phyloP scores from a whole-genome alignment of 192 early-diverging fungal species.

The Podila epicladia region DNA sequence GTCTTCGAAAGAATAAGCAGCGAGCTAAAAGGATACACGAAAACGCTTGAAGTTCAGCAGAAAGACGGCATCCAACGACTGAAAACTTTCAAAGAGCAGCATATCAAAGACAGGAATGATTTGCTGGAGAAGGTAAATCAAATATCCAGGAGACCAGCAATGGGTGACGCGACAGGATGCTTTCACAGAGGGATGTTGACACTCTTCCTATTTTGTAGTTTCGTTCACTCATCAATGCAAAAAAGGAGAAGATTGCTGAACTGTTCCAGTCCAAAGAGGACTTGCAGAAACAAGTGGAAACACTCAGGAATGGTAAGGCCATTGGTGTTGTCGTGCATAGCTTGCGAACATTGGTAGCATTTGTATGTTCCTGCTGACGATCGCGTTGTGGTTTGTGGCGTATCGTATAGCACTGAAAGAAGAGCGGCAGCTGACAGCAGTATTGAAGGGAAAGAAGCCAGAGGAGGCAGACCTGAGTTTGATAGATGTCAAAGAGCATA shows the following conservation, averaged over 20 bases:
- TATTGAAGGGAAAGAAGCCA: conserved; percentile 10
- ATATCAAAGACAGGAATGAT: conserved; percentile 10
- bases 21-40: conserved; percentile 10
- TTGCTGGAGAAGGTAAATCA: conserved; percentile 33
- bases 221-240: conserved; percentile 26
- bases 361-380: too few relatives aligned
- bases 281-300: conserved; percentile 8
- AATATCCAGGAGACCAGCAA: not conserved
- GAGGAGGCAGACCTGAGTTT: conserved; percentile 5
- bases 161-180: not conserved
- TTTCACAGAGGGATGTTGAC: not conserved
- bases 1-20: conserved; percentile 25
- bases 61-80: conserved; percentile 19
- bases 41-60: conserved; percentile 13
- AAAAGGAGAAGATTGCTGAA: conserved; percentile 30
- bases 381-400: not conserved
- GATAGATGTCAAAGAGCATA: conserved; percentile 20
- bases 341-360: not conserved
- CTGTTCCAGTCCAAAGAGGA: conserved; percentile 7
- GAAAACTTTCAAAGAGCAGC: conserved; percentile 15
- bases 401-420: conserved; percentile 19
- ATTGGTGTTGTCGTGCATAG: too few relatives aligned
- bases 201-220: conserved; percentile 8
- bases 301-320: conserved; percentile 18
- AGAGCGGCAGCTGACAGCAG: conserved; percentile 24